phyloP scores from a whole-genome alignment of 345 rosid species.

The Gossypium rotundifolium region DNA sequence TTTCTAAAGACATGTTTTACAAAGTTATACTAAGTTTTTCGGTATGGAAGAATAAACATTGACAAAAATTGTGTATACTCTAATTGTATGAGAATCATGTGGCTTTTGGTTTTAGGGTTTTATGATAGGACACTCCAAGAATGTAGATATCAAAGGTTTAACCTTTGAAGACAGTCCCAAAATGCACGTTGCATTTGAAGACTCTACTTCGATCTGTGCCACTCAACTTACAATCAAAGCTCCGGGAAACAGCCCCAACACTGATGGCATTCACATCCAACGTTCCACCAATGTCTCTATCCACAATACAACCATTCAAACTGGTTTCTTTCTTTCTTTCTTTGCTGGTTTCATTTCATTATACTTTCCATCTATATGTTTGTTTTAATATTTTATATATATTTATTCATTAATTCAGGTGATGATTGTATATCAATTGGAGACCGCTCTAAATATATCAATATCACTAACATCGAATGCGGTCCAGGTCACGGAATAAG shows the following conservation, averaged over 20 bases:
- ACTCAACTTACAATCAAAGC: background rate
- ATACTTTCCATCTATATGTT: no score
- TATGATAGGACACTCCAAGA: background rate
- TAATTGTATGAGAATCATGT: background rate
- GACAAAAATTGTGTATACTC: no score
- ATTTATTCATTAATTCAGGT: background rate
- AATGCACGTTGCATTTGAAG: background rate
- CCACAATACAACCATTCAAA: background rate
- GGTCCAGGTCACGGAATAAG: background rate
- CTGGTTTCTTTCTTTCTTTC: background rate
- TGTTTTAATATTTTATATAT: no score
- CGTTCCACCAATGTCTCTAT: background rate
- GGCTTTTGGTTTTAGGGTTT: background rate
- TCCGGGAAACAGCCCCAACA: background rate
- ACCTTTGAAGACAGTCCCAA: no score
- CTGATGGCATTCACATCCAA: constrained; percentile 1
- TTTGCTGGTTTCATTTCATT: no score
- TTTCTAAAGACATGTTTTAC: background rate
- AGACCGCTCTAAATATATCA: background rate
- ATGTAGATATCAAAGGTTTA: no score
- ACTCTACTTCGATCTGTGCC: background rate
- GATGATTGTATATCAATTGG: background rate
- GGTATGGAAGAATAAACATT: no score
- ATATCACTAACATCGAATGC: background rate
- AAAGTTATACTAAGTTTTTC: no score